Conservation (phyloP, 768 basidiomycete species). For the Lyophyllum semitale region DNA sequence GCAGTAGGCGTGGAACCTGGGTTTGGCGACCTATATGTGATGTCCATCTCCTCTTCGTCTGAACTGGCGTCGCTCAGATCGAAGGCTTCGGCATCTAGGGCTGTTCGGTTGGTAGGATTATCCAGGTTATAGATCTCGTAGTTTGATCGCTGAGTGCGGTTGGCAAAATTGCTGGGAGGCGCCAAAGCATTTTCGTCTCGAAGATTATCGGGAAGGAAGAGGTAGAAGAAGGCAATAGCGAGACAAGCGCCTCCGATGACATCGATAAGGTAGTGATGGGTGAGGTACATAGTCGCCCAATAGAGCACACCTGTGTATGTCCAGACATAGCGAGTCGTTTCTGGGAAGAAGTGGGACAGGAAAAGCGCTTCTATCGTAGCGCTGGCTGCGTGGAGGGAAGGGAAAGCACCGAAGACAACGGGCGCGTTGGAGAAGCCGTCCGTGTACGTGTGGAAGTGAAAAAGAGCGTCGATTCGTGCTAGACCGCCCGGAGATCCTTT, state of each 20-base stretch:
- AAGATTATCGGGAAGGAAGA: constrained; percentile 83
- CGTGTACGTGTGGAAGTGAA: constrained; percentile 77
- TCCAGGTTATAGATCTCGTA: constrained; percentile 82
- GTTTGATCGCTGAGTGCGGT: constrained; percentile 47
- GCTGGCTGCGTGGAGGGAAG: constrained; percentile 87
- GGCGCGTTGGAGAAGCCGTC: constrained; percentile 84
- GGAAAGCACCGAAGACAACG: constrained; percentile 96
- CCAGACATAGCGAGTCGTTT: constrained; percentile 70
- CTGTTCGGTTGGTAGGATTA: constrained; percentile 44
- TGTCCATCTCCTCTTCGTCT: constrained; percentile 71
- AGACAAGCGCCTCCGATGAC: constrained; percentile 93
- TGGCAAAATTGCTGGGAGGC: constrained; percentile 40
- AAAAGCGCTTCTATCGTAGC: constrained; percentile 93
- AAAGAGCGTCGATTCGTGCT: constrained; percentile 86
- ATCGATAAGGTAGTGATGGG: constrained; percentile 98
- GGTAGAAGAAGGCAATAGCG: constrained; percentile 84
- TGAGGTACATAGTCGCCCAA: constrained; percentile 99
- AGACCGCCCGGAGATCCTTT: constrained; percentile 93
- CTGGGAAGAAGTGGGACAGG: constrained; percentile 93
- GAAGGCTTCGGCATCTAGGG: constrained; percentile 52
- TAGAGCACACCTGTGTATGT: constrained; percentile 83
- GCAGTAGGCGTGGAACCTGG: constrained; percentile 36
- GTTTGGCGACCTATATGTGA: constrained; percentile 70
- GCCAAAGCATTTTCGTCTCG: constrained; percentile 53
- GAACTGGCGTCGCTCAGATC: constrained; percentile 55